Conservation (phyloP, 192 early-diverging fungal genomes). For the Rhizophagus prolifer region DNA sequence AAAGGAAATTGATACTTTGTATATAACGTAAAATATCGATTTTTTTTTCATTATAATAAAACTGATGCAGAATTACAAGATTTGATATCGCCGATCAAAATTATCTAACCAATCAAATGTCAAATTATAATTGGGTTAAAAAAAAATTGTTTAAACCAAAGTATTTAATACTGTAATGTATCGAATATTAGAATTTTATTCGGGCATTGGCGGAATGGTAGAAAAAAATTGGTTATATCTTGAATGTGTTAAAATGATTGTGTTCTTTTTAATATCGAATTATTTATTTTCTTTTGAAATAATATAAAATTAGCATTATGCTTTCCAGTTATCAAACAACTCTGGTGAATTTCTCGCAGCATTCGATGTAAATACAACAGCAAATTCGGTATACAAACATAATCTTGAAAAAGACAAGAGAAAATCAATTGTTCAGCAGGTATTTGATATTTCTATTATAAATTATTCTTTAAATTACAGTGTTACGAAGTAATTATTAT, state of each 20-base stretch:
- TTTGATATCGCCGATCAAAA: no score
- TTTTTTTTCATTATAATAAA: no score
- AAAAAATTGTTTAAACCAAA: not conserved
- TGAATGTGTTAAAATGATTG: not conserved
- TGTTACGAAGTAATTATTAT: not conserved
- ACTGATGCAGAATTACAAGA: no score
- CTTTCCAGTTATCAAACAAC: conserved; percentile 62
- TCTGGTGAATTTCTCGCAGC: conserved; percentile 70
- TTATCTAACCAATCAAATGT: not conserved
- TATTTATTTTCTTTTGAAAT: not conserved
- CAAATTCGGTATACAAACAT: conserved; percentile 75
- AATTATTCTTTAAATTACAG: conserved; percentile 3
- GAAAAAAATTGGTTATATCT: not conserved
- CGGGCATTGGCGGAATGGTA: conserved; percentile 68
- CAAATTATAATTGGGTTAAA: not conserved
- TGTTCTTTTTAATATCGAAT: not conserved
- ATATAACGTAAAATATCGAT: no score
- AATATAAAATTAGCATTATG: conserved; percentile 67
- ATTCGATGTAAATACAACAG: conserved; percentile 93
- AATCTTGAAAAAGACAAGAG: conserved; percentile 48
- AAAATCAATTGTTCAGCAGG: conserved; percentile 34
- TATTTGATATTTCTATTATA: not conserved
- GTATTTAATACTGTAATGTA: not conserved
- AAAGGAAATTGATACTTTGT: no score
- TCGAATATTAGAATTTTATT: conserved; percentile 57